Evolutionary conservation across 345 rosid genomes (phyloP).

Genomic region (Melaleuca quinquenervia): DNA sequence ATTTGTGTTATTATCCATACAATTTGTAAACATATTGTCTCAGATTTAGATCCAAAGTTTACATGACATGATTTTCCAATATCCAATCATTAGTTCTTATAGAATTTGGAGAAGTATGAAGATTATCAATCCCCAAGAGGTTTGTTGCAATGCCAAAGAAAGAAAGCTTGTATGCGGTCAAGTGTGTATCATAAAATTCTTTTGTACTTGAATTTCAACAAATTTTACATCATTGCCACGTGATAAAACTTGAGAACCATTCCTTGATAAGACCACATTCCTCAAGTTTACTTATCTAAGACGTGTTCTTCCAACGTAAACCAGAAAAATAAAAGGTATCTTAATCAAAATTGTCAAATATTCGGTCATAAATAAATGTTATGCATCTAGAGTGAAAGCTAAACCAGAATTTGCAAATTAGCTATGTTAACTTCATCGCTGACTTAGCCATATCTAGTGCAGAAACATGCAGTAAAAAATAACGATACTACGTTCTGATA

Average conservation of each 20-base stretch:
- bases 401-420: too few species aligned
- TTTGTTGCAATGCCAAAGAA: neutral
- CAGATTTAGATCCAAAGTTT: neutral
- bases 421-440: too few species aligned
- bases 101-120: neutral
- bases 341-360: neutral
- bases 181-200: too few species aligned
- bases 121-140: neutral
- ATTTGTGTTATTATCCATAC: too few species aligned
- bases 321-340: neutral
- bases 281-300: neutral
- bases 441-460: too few species aligned
- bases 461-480: too few species aligned
- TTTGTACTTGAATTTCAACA: too few species aligned
- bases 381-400: too few species aligned
- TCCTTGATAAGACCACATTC: neutral
- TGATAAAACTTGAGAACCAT: neutral
- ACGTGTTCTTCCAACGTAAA: neutral
- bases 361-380: too few species aligned
- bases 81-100: neutral
- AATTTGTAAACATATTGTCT: neutral
- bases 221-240: neutral
- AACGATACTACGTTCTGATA: too few species aligned
- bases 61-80: neutral
- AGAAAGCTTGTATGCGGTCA: neutral